Evolutionary conservation across 2,329 filamentous ascomycete genomes (phyloP), one percentile per base, ranked within the genome.

Genomic region (Teratosphaeria nubilosa): DNA sequence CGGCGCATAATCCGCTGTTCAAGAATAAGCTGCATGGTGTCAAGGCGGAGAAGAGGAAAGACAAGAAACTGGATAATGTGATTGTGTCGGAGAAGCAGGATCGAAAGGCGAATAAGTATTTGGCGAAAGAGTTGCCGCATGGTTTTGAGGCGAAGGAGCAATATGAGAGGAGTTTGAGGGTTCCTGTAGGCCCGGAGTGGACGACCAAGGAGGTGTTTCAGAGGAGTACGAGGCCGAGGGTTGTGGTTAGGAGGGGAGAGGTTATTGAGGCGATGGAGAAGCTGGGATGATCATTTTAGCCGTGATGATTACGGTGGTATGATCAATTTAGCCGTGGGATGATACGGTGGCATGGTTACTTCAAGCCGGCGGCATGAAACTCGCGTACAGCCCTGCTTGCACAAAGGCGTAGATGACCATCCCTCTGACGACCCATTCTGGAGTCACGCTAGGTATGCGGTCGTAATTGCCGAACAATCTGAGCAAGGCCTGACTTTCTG

Each of bases 201-300:
- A 85, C 86, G 65, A 97, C 92, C n/a, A 96, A 96, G 82, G 85
- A 90, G 77, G 90, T 88, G 14, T 94, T 94, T 81, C 91, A 97
- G 78, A 84, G 87, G 66, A 83, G 83, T 61, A 95, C 88, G 60
- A 95, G 92, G 81, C 94, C 94, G 59, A 84, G 90, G 67, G 82
- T 97, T 64, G 79, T 97, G 73, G 78, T 96, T 72, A 96, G 95
- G 79, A 89, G 91, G 76, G 94, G 94, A 53, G 59, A 61, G 25
- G 81, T 95, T 64, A 91, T 99, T 73, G 82, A 84, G 67, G 88
- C 94, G 48, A 89, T 99, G 82, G 84, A 86, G 59, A 91, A 88
- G 76, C 92, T 92, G 20, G 69, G 27, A n/a, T n/a, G n/a, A n/a
- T n/a, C n/a, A n/a, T n/a, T n/a, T n/a, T n/a, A n/a, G n/a, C n/a